phyloP scores from a whole-genome alignment of 1,139 yeast genomes.

The Debaryomyces subglobosus region DNA sequence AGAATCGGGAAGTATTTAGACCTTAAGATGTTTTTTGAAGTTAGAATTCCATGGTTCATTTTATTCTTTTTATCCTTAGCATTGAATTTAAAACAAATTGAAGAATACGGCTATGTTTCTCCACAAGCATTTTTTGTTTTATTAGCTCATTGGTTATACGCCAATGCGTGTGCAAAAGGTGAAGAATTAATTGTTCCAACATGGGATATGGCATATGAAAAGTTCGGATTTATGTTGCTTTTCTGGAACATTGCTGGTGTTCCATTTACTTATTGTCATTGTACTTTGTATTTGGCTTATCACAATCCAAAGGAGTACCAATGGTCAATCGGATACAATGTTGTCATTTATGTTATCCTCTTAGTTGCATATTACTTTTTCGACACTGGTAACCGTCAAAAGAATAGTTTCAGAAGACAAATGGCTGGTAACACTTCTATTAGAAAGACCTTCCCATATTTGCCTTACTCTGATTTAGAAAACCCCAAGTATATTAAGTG shows the following conservation, averaged over 20 bases:
- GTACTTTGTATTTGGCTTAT: constrained; percentile 78
- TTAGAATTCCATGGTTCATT: constrained; percentile 95
- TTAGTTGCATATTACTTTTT: constrained; percentile 84
- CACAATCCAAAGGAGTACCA: constrained; percentile 83
- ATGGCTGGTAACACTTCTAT: constrained; percentile 75
- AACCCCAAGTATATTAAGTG: constrained; percentile 86
- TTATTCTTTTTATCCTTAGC: constrained; percentile 78
- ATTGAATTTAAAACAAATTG: constrained; percentile 76
- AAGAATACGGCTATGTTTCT: constrained; percentile 74
- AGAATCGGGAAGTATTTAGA: constrained; percentile 86
- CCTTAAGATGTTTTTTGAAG: constrained; percentile 95
- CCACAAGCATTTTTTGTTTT: constrained; percentile 76
- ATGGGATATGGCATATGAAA: constrained; percentile 99
- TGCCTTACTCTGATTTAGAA: constrained; percentile 79
- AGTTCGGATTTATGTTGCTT: constrained; percentile 95
- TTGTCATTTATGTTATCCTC: constrained; percentile 57
- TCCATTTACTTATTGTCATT: constrained; percentile 95
- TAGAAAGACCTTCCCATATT: constrained; percentile 90
- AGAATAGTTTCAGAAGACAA: constrained; percentile 87
- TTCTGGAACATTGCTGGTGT: constrained; percentile 99
- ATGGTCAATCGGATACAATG: constrained; percentile 66
- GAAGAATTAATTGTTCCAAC: constrained; percentile 96
- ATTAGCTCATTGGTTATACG: constrained; percentile 90
- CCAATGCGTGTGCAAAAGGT: constrained; percentile 96
- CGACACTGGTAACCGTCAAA: constrained; percentile 94